Base-by-base conservation (phyloP, 495 filamentous ascomycete species). In the Penicillium mononematosum region DNA sequence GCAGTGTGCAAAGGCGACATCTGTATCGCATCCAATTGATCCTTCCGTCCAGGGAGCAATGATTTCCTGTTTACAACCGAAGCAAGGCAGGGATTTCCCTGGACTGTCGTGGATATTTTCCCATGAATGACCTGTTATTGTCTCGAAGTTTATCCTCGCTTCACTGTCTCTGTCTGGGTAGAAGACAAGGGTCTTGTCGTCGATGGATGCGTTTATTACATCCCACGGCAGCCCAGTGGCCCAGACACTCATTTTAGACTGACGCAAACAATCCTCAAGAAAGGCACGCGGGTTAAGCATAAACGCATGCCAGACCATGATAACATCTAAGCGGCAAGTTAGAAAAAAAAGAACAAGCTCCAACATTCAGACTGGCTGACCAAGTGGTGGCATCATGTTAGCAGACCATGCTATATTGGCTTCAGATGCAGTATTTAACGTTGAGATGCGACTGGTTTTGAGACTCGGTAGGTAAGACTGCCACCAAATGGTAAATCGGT, bases 221-320 rank as follows among this genome's bases (percentile, higher is more conserved):
- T 78, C 59, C 90, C 90, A 96, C 2, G 90, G 92, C 51, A 96
- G 80, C 3, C 84, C 84, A 3, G 81, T 78, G 6, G 64, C 70
- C 84, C 88, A 92, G 24, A 92, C 69, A 3, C 71, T 62, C 56
- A 80, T 75, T 38, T 85, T 71, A 0, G 81, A 83, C 25, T 78
- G 73, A 19, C 88, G 77, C 48, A 93, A 71, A 60, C 86, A 87
- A 66, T 96, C 91, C 61, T 96, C 91, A 3, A 91, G 80, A 65
- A 86, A 96, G 43, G 76, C 75, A 27, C 88, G 76, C 2, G 91
- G 91, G 59, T 93, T 95, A 4, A 96, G 81, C 85, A 92, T 86
- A 61, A 90, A 89, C 1, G 88, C 76, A 70, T 96, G 91, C 90
- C 88, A 94, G 1, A 95, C 89, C 89, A 96, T 91, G 44, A 96